Percentiles rank a stretch among this genome's conserved stretches.
Evolutionary conservation across 495 filamentous ascomycete species (phyloP).

Genomic region (Xylaria cubensis): DNA sequence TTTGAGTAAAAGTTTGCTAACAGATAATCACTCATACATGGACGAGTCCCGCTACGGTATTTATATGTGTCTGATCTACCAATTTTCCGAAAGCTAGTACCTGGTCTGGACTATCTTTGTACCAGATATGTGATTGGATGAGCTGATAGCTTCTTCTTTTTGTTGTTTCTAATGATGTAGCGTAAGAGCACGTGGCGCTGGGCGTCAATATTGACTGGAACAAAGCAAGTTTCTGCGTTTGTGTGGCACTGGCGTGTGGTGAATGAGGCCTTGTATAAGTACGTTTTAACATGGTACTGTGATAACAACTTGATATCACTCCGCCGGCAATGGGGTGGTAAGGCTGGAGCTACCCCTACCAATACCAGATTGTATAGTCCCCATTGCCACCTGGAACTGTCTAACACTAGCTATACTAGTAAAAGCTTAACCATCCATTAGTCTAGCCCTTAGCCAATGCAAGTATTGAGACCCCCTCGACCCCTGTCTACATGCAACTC

Average conservation of each 20-base stretch:
- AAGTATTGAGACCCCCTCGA: background rate
- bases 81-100: background rate
- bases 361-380: slow-evolving; percentile 8
- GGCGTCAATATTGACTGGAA: background rate
- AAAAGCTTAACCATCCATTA: background rate
- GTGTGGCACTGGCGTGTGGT: background rate
- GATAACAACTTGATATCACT: slow-evolving; percentile 29
- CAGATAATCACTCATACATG: slow-evolving; percentile 13
- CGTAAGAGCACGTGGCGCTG: slow-evolving; percentile 7
- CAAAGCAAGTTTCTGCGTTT: slow-evolving; percentile 13
- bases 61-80: background rate
- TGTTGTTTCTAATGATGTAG: background rate
- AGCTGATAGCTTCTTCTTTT: background rate
- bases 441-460: slow-evolving; percentile 9
- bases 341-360: slow-evolving; percentile 20
- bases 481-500: slow-evolving; percentile 2
- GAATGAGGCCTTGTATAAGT: slow-evolving; percentile 15
- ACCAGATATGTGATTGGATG: slow-evolving; percentile 6
- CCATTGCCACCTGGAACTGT: background rate
- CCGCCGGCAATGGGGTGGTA: background rate
- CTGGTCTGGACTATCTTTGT: background rate
- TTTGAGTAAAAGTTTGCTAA: slow-evolving; percentile 23
- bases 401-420: background rate
- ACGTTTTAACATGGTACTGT: slow-evolving; percentile 18
- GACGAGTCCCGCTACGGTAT: background rate